Base-by-base conservation (phyloP, 169 alveolate species). In the Besnoitia besnoiti region DNA sequence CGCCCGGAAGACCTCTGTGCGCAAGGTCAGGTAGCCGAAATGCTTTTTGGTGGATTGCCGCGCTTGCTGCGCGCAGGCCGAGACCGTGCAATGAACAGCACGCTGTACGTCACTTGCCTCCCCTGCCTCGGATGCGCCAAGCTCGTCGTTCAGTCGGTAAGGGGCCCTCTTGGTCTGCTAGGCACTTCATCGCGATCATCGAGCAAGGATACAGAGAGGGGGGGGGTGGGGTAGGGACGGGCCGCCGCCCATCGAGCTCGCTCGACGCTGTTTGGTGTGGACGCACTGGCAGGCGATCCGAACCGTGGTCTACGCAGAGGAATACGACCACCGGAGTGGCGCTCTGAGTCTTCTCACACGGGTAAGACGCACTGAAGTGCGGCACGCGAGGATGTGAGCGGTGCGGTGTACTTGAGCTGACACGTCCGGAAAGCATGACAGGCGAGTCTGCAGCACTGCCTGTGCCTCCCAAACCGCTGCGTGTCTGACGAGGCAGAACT, bases 71-170 rank as follows among this genome's bases (percentile, higher is more conserved):
- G 16, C 87, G 49, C 76, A 90, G 98, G 98, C 3, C 90, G 93
- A 27, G 96, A 90, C 27, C 90, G 93, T 33, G 91, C 91, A 55
- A 77, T 47, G 19, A 97, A 96, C 42, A 88, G 95, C 73, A 90
- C 96, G 37, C 75, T 97, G 47, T 97, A 96, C 88, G 93, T 96
- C 27, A 97, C 98, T 33, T 62, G 91, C 37, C 94, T 94, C 82
- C 98, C 98, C n/a, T 97, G 98, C 73, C 62, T 94, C 51, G 85
- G 95, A n/a, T 97, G 98, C 90, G 93, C 98, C 27, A 97, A 97
- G 84, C 87, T 91, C 33, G 96, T 96, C 49, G 88, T 97, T 14
- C 96, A 97, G 85, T 93, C 96, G 24, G 94, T 90, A n/a, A 30
- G 94, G 30, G 24, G 67, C 12, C 7, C 30, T 16, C 1, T 55